Percentiles rank a stretch among this genome's conserved stretches.
These are phyloP conservation scores for Stenogyne calaminthoides DNA, from an alignment of 305 asterid species.

Conservation along the genomic window DNA sequence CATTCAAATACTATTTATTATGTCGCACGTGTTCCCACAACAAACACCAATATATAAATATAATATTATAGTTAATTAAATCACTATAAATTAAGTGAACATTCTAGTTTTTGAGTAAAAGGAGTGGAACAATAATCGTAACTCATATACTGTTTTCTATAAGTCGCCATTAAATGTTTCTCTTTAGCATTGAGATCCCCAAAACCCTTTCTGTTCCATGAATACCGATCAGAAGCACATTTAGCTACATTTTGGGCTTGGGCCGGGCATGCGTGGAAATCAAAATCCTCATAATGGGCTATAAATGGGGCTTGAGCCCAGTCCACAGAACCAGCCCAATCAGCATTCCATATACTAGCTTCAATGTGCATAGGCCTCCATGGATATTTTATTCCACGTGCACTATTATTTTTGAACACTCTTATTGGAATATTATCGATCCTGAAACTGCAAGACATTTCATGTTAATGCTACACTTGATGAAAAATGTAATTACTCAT, in stretches of 20 bases:
- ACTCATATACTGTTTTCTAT: constrained; percentile 25
- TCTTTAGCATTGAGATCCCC: constrained; percentile 31
- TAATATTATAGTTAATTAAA: no score
- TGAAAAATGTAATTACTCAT: no score
- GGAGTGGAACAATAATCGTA: constrained; percentile 47
- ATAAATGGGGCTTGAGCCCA: constrained; percentile 49
- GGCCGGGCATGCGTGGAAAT: constrained; percentile 32
- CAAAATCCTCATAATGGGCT: constrained; percentile 37
- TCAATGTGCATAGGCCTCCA: constrained; percentile 43
- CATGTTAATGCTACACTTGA: no score
- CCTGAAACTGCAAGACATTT: constrained; percentile 25
- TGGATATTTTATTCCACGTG: constrained; percentile 33
- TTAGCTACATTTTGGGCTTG: background rate
- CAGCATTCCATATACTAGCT: constrained; percentile 48
- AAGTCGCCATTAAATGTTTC: background rate
- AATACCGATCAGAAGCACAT: constrained; percentile 24
- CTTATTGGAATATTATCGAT: constrained; percentile 48
- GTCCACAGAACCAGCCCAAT: constrained; percentile 46
- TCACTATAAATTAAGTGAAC: no score
- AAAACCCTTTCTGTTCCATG: constrained; percentile 33
- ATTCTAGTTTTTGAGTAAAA: constrained; percentile 36
- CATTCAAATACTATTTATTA: no score
- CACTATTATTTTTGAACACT: constrained; percentile 45
- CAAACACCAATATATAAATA: no score
- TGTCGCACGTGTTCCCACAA: no score